phyloP scores from a whole-genome alignment of 2,329 filamentous ascomycete genomes.

The Phialemoniopsis sp. region DNA sequence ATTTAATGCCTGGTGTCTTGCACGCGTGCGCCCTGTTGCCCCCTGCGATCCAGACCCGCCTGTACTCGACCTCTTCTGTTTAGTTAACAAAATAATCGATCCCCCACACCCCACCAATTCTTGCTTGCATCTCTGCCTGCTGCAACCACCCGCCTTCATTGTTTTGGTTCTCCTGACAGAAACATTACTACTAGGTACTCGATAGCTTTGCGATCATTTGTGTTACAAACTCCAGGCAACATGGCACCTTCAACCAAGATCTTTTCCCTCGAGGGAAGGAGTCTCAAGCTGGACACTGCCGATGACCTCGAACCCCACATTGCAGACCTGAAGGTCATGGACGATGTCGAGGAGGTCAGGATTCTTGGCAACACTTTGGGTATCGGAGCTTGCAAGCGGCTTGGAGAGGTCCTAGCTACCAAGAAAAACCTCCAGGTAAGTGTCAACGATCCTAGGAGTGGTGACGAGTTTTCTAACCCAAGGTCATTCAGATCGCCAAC shows the following conservation, averaged over 20 bases:
- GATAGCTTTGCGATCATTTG: too few relatives aligned
- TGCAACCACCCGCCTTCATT: too few relatives aligned
- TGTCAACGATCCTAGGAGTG: slow-evolving; percentile 1
- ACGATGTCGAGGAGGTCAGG: slow-evolving; percentile 78
- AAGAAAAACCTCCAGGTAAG: slow-evolving; percentile 77
- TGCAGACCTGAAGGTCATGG: slow-evolving; percentile 64
- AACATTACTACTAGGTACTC: too few relatives aligned
- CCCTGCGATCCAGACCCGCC: too few relatives aligned
- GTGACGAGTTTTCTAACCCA: too few relatives aligned
- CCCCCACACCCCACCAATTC: too few relatives aligned
- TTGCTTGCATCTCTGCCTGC: too few relatives aligned
- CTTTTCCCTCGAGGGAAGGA: slow-evolving; percentile 89
- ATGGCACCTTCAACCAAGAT: slow-evolving; percentile 58
- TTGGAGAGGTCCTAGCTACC: slow-evolving; percentile 77
- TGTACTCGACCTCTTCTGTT: too few relatives aligned
- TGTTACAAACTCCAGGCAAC: slow-evolving; percentile 13
- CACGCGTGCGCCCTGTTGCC: too few relatives aligned
- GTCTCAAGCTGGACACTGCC: slow-evolving; percentile 86
- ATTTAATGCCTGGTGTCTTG: too few relatives aligned
- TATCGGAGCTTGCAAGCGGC: slow-evolving; percentile 77
- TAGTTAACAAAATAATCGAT: too few relatives aligned
- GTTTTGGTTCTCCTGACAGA: too few relatives aligned
- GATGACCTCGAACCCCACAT: slow-evolving; percentile 85
- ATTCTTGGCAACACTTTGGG: slow-evolving; percentile 91
- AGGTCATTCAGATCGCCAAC: slow-evolving; percentile 73